Evolutionary conservation across 768 basidiomycete species (phyloP).

Genomic region (Naganishia kalamii): DNA sequence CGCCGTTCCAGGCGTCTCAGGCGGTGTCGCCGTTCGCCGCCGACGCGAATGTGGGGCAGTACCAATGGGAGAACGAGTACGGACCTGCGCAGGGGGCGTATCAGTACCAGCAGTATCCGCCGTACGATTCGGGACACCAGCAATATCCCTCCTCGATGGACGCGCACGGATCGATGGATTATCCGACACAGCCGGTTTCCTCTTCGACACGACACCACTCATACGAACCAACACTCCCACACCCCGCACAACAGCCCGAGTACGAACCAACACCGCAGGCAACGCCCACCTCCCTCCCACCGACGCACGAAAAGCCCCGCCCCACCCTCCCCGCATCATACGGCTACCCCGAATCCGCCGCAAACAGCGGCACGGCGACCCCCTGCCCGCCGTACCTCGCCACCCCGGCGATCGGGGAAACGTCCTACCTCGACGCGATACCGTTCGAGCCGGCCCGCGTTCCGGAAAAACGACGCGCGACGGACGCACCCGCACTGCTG

Average conservation of each 20-base stretch:
- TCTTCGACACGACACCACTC: too few species aligned
- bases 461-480: not conserved
- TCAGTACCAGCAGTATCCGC: not conserved
- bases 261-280: not conserved
- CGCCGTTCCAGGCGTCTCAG: not conserved
- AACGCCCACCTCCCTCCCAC: not conserved
- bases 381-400: not conserved
- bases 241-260: not conserved
- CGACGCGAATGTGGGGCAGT: not conserved
- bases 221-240: not conserved
- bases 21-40: not conserved
- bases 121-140: not conserved
- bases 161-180: too few species aligned
- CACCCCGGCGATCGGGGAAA: not conserved
- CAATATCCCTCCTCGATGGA: not conserved
- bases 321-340: not conserved
- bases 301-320: not conserved
- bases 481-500: too few species aligned
- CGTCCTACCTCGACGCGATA: not conserved
- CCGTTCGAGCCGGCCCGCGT: not conserved
- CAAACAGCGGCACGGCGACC: not conserved
- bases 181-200: too few species aligned
- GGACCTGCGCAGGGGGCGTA: not conserved
- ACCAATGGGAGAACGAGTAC: not conserved
- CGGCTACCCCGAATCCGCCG: too few species aligned